Evolutionary conservation across 2,329 filamentous ascomycete genomes (phyloP), one percentile per base, ranked within the genome.

Genomic region (Diaporthe capsici): DNA sequence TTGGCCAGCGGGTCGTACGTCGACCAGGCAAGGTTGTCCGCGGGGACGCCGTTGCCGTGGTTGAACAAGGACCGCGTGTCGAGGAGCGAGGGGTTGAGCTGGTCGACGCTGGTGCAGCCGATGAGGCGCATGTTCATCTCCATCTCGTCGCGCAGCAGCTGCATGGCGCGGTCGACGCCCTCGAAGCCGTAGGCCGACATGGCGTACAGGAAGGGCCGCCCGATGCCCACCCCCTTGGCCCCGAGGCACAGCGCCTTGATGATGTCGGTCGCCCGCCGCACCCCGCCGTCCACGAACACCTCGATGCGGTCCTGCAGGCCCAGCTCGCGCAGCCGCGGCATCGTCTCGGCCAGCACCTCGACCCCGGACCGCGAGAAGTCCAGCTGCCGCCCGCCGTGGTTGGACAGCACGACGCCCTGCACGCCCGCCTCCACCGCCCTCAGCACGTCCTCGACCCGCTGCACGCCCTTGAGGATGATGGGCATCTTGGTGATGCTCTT

Each of bases 71-170:
- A 94, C 76, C 94, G 88, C 0, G 91, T 90, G 82, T 99, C 97
- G 28, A 99, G 84, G 84, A 99, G 86, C 37, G 92, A 92, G 0
- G 96, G 93, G 77, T 94, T 94, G 77, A 99, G 86, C 79, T 99
- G 92, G 49, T 92, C 91, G 44, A 99, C 84, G 76, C 86, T 92
- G 28, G 89, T 90, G 76, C 92, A 94, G 13, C 97, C 97, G 79
- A 99, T 95, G 78, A 99, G 87, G 9, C 97, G 92, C 97, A 99
- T 98, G 82, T 96, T 97, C 96, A 98, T 98, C 87, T 97, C 95
- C 91, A 99, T 94, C 89, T 99, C 97, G 81, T 98, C 97, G 86
- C 94, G 95, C 79, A 98, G 89, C 75, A 98, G 87, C 84, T 95
- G 94, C 94, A 98, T 98, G 44, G 97, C 97, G 47, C 95, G 91